Conservation (phyloP, 1,139 yeast species). For the Saccharomycopsis hybrid region DNA sequence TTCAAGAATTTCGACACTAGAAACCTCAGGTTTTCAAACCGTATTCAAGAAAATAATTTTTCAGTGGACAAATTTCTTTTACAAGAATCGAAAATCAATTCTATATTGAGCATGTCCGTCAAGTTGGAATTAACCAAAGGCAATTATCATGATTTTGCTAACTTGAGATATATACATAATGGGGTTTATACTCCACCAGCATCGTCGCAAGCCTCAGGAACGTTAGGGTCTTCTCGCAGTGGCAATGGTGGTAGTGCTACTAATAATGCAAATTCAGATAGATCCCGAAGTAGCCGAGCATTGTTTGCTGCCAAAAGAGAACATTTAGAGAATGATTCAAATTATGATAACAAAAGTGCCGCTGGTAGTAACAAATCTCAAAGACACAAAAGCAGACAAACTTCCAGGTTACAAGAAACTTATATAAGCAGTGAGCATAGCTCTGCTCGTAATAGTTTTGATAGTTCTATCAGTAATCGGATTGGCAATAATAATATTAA, state of each 20-base stretch:
- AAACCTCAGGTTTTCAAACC: not conserved
- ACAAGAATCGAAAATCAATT: conserved; percentile 20
- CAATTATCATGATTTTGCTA: conserved; percentile 12
- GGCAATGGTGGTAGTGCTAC: not conserved
- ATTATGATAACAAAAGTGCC: not conserved
- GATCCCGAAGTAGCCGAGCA: no score
- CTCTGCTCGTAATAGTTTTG: no score
- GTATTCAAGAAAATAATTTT: not conserved
- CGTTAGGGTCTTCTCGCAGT: not conserved
- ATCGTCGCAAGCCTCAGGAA: not conserved
- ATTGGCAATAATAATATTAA: not conserved
- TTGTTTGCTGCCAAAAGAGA: not conserved
- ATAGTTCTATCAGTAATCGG: not conserved
- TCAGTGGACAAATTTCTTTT: conserved; percentile 19
- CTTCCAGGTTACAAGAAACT: no score
- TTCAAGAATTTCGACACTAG: conserved; percentile 14
- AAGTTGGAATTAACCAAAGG: conserved; percentile 16
- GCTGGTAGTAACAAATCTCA: not conserved
- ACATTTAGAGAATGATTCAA: not conserved
- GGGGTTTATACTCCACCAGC: conserved; percentile 7
- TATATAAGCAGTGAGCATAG: no score
- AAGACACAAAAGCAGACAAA: not conserved
- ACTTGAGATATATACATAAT: conserved; percentile 2
- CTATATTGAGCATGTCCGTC: conserved; percentile 18
- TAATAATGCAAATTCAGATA: not conserved